Evolutionary conservation across 768 basidiomycete species (phyloP).

Genomic region (Leccinum sublutescens): DNA sequence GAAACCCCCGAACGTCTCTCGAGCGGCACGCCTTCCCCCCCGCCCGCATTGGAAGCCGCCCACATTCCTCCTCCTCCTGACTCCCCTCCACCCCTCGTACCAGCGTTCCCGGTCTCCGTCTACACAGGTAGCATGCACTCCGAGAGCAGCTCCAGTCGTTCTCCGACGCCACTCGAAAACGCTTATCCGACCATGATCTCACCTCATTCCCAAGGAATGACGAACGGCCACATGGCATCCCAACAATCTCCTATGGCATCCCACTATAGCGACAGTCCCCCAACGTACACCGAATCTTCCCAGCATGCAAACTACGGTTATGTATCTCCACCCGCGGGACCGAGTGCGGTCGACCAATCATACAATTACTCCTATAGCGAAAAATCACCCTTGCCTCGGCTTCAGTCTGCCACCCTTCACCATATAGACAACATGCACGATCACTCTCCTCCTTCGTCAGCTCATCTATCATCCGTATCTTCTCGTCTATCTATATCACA

Average conservation of each 20-base stretch:
- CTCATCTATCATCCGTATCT: constrained; percentile 35
- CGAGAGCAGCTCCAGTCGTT: constrained; percentile 39
- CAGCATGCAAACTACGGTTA: constrained; percentile 33
- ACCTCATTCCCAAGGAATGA: constrained; percentile 33
- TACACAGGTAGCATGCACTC: constrained; percentile 32
- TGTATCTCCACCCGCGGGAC: constrained; percentile 21
- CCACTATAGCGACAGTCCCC: constrained; percentile 32
- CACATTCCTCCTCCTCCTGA: constrained; percentile 45
- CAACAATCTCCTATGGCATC: constrained; percentile 32
- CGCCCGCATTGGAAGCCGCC: constrained; percentile 49
- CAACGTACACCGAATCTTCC: constrained; percentile 31
- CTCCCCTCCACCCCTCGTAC: constrained; percentile 54
- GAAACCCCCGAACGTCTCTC: constrained; percentile 28
- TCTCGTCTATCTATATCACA: constrained; percentile 63
- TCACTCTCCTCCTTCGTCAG: constrained; percentile 31
- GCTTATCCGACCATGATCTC: constrained; percentile 40
- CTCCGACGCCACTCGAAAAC: constrained; percentile 45
- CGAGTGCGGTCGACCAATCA: constrained; percentile 26
- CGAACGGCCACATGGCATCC: constrained; percentile 35
- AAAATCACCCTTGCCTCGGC: constrained; percentile 30
- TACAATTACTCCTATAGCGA: constrained; percentile 33
- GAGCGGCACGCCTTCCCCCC: constrained; percentile 28
- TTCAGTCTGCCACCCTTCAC: constrained; percentile 30
- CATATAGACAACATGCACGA: constrained; percentile 30
- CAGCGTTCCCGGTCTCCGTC: constrained; percentile 36